Evolutionary conservation across 805 yeast genomes (phyloP).

Genomic region (Maudiozyma serrabonitensis): DNA sequence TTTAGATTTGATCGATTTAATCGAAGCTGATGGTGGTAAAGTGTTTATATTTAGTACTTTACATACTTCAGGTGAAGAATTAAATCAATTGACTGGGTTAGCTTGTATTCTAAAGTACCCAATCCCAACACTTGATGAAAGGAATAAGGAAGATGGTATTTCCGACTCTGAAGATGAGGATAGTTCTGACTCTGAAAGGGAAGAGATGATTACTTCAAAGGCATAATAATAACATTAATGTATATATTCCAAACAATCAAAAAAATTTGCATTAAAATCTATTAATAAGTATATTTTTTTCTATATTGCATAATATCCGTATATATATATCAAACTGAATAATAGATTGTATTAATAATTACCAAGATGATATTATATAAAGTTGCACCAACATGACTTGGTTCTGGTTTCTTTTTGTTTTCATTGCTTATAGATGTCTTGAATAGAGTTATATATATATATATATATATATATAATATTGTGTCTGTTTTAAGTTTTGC

Average conservation of each 20-base stretch:
- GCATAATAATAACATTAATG: neutral
- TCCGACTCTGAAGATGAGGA: neutral
- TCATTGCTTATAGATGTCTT: neutral
- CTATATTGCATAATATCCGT: no score
- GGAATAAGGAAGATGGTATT: constrained; percentile 19
- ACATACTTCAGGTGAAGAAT: constrained; percentile 83
- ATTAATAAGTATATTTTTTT: no score
- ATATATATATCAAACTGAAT: no score
- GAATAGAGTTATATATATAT: neutral
- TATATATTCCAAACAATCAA: neutral
- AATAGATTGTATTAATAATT: no score
- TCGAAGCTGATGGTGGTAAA: constrained; percentile 61
- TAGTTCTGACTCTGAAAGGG: neutral
- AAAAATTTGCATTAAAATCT: no score
- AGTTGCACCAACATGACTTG: no score
- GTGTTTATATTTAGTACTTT: constrained; percentile 70
- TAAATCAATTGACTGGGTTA: constrained; percentile 80
- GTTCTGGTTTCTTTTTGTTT: no score
- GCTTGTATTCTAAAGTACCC: constrained; percentile 83
- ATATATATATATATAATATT: neutral
- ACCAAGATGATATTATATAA: no score
- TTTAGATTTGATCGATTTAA: constrained; percentile 56
- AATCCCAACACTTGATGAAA: constrained; percentile 63
- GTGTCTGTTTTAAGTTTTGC: neutral
- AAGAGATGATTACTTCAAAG: constrained; percentile 1